Evolutionary conservation across 2,329 filamentous ascomycete species (phyloP).

Genomic region (Colletotrichum tropicale): DNA sequence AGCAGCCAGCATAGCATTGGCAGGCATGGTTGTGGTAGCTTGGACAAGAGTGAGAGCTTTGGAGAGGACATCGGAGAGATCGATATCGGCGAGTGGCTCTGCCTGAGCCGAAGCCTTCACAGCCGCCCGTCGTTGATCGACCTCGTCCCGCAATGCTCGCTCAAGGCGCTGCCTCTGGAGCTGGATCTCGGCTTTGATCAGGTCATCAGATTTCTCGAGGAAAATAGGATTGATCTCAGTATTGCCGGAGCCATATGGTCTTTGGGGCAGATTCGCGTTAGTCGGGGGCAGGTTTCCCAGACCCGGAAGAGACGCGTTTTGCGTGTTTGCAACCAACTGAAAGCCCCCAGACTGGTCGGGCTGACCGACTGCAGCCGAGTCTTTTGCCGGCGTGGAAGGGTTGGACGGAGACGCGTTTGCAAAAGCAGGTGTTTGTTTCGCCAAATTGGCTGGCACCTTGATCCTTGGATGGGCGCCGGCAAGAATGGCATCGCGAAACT

Average conservation of each 20-base stretch:
- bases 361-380: neutral
- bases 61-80: slow-evolving; percentile 74
- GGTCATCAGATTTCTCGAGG: slow-evolving; percentile 83
- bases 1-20: slow-evolving; percentile 55
- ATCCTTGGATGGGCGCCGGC: slow-evolving; percentile 74
- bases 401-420: slow-evolving; percentile 25
- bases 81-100: slow-evolving; percentile 66
- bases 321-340: slow-evolving; percentile 40
- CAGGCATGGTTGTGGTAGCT: slow-evolving; percentile 64
- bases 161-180: slow-evolving; percentile 84
- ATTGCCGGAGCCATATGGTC: slow-evolving; percentile 49
- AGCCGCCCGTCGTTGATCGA: slow-evolving; percentile 63
- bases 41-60: slow-evolving; percentile 75
- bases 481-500: slow-evolving; percentile 80
- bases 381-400: neutral
- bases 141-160: slow-evolving; percentile 75
- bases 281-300: slow-evolving; percentile 23
- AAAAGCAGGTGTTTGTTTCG: slow-evolving; percentile 18
- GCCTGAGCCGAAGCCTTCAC: slow-evolving; percentile 47
- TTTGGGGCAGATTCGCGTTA: slow-evolving; percentile 39
- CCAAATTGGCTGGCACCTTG: slow-evolving; percentile 54
- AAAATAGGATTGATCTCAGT: slow-evolving; percentile 82
- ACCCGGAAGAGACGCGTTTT: slow-evolving; percentile 33
- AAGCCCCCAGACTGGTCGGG: slow-evolving; percentile 31
- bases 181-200: slow-evolving; percentile 81